phyloP scores from a whole-genome alignment of 805 yeast species.

The Metschnikowia aberdeeniae region DNA sequence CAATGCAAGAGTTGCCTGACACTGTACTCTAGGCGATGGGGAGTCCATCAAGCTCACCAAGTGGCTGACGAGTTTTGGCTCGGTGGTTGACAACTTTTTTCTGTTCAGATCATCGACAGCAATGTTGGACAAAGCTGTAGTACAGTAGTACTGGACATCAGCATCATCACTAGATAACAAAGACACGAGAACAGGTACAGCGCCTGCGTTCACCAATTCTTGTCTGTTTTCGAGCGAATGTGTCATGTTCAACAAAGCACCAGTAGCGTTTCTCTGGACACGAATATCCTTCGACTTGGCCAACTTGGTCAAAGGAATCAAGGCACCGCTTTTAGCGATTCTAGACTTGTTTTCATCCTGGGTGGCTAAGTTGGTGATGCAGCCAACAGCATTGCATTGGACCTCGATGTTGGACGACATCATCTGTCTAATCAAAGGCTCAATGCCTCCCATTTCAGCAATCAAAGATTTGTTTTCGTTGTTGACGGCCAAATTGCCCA shows the following conservation, averaged over 20 bases:
- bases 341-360: constrained; percentile 95
- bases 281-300: constrained; percentile 93
- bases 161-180: constrained; percentile 82
- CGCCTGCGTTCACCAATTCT: constrained; percentile 95
- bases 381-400: constrained; percentile 98
- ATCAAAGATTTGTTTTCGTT: constrained; percentile 89
- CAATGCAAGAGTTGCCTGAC: constrained; percentile 96
- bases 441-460: constrained; percentile 97
- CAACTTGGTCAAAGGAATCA: constrained; percentile 87
- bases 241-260: constrained; percentile 96
- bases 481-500: constrained; percentile 97
- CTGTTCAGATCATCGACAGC: constrained; percentile 95
- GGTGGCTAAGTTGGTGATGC: constrained; percentile 96
- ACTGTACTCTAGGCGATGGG: constrained; percentile 89
- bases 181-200: constrained; percentile 92
- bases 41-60: constrained; percentile 90
- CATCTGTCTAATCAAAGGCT: constrained; percentile 96
- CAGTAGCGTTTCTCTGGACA: constrained; percentile 98
- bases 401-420: constrained; percentile 95
- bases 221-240: constrained; percentile 95
- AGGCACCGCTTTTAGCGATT: constrained; percentile 94
- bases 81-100: constrained; percentile 82
- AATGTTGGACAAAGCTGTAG: constrained; percentile 93
- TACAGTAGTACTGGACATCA: constrained; percentile 97
- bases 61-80: constrained; percentile 85